Conservation (phyloP, 345 rosid species). For the Eucalyptus tenuipes region DNA sequence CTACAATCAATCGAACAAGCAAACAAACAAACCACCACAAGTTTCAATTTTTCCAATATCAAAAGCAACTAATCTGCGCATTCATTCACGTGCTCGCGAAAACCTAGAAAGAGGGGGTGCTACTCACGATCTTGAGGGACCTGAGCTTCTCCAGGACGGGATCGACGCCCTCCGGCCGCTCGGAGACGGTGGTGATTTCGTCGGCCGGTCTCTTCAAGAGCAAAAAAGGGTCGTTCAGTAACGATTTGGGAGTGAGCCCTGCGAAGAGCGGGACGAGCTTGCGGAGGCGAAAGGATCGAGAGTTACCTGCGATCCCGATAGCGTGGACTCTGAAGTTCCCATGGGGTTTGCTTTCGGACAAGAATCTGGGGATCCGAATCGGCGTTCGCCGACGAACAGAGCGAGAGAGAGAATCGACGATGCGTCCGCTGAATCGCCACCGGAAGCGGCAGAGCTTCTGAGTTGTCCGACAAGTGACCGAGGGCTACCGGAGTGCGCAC, state of each 20-base stretch:
- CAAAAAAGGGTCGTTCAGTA: not conserved
- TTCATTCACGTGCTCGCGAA: not conserved
- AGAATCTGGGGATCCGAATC: not conserved
- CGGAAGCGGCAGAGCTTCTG: not conserved
- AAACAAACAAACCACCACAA: not conserved
- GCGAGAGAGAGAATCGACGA: not conserved
- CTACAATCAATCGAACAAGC: constrained; percentile 13
- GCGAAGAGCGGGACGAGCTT: not conserved
- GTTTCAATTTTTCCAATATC: not conserved
- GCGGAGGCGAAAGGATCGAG: not conserved
- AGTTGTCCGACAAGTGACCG: not conserved
- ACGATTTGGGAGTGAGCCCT: not conserved
- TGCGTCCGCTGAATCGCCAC: not conserved
- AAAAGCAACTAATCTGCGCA: not conserved
- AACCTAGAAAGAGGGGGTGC: not conserved
- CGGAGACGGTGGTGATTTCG: constrained; percentile 71
- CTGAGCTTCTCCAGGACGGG: constrained; percentile 64
- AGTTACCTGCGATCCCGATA: constrained; percentile 37
- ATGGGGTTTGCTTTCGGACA: not conserved
- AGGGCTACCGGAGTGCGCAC: not conserved
- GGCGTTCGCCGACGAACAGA: not conserved
- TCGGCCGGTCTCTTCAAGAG: constrained; percentile 28
- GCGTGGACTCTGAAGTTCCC: constrained; percentile 27
- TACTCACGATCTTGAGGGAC: constrained; percentile 70
- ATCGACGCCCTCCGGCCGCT: constrained; percentile 48